Evolutionary conservation across 2,329 filamentous ascomycete genomes (phyloP).

Genomic region (Zymoseptoria pseudotritici): DNA sequence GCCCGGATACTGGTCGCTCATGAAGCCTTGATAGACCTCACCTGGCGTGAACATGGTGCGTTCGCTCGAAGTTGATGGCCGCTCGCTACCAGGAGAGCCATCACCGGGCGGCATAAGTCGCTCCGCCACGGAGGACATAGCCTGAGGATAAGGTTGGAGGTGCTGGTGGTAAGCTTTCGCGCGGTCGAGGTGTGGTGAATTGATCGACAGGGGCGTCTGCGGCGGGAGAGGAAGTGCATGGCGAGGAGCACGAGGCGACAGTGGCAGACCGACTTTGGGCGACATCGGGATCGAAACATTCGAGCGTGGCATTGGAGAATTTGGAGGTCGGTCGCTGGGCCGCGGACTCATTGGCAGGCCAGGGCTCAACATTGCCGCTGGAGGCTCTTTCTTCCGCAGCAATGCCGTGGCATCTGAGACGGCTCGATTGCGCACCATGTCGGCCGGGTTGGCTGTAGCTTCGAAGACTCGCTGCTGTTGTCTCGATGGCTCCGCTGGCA

Average conservation of each 20-base stretch:
- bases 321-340: conserved; percentile 52
- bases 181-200: conserved; percentile 41
- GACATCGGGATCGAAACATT: conserved; percentile 62
- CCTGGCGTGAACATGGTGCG: conserved; percentile 25
- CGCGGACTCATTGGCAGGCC: conserved; percentile 57
- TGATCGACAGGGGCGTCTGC: conserved; percentile 59
- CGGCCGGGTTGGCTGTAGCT: conserved; percentile 19
- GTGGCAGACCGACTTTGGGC: conserved; percentile 49
- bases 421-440: conserved; percentile 24
- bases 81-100: conserved; percentile 20
- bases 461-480: conserved; percentile 11
- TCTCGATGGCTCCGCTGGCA: conserved; percentile 6
- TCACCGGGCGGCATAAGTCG: conserved; percentile 16
- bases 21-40: conserved; percentile 65
- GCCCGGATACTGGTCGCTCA: conserved; percentile 80
- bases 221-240: conserved; percentile 66
- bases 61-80: conserved; percentile 21
- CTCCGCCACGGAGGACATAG: conserved; percentile 13
- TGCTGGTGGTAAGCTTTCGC: conserved; percentile 31
- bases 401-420: conserved; percentile 18
- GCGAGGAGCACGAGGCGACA: conserved; percentile 66
- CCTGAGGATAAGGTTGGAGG: conserved; percentile 13
- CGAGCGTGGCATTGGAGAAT: conserved; percentile 52
- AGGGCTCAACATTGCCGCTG: conserved; percentile 50
- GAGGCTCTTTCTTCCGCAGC: conserved; percentile 29